Base-by-base conservation (phyloP, 2,329 filamentous ascomycete species). In the Dactylellina cionopaga region DNA sequence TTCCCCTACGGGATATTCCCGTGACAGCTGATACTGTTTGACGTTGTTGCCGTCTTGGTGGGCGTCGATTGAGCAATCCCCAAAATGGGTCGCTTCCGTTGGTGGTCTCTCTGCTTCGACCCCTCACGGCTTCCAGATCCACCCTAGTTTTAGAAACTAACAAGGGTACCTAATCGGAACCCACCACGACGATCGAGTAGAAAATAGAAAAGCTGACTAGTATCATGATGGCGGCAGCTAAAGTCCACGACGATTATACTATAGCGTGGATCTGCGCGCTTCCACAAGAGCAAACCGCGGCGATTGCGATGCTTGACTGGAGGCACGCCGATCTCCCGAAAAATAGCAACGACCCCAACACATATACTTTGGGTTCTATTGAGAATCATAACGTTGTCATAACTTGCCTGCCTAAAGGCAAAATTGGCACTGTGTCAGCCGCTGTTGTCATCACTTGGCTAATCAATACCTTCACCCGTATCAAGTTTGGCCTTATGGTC, bases 401-500 rank as follows among this genome's bases (percentile, higher is more conserved):
- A n/a, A n/a, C 52, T 4, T 5, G 46, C 13, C 46, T 51, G 2
- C 46, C 46, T 13, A 27, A 51, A 24, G 46, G 46, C 9, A 5
- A 27, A 29, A 51, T 15, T 15, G 31, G 31, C 13, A 13, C 31
- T 33, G 13, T 33, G 13, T 33, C 31, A 5, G 31, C 31, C 6
- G 31, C 31, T n/a, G n/a, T n/a, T n/a, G n/a, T n/a, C n/a, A n/a
- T n/a, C n/a, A 35, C 41, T 4, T 29, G 33, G 13, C 33, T 60
- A 29, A 10, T 49, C 3, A 41, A 25, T 19, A 63, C 58, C 15
- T 63, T 63, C 27, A 44, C 29, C 10, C 15, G 31, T 33, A 43
- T 63, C n/a, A 63, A 43, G 27, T 19, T 51, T 11, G 46, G 29
- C 7, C 31, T 63, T 5, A 31, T 63, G 46, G 58, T 52, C 4